A percentile compares a stretch with the other conserved stretches of the same genome.
Evolutionary conservation across 768 basidiomycete genomes (phyloP).

Genomic region (Termitomyces sp.): DNA sequence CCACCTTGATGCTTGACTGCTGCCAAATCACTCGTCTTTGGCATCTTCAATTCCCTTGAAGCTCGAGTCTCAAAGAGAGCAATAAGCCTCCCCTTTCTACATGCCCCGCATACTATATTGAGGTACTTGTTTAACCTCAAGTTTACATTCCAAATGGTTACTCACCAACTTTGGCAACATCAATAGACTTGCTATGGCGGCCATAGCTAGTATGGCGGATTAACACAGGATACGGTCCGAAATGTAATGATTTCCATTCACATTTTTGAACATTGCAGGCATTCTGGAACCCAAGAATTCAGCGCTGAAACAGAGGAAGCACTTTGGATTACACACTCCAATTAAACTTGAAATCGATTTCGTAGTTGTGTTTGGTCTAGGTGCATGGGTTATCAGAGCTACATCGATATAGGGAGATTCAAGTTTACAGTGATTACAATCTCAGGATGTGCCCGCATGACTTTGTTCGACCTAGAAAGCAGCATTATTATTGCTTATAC

Average conservation of each 20-base stretch:
- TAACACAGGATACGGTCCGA: neutral
- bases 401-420: neutral
- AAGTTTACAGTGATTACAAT: slow-evolving; percentile 61
- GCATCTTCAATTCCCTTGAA: slow-evolving; percentile 26
- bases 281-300: slow-evolving; percentile 36
- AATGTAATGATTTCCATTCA: slow-evolving; percentile 22
- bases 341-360: slow-evolving; percentile 65
- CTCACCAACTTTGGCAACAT: slow-evolving; percentile 58
- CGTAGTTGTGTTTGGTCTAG: slow-evolving; percentile 69
- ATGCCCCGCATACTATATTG: slow-evolving; percentile 59
- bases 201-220: slow-evolving; percentile 47
- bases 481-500: neutral
- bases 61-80: slow-evolving; percentile 47
- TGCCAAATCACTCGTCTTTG: slow-evolving; percentile 38
- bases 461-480: slow-evolving; percentile 52
- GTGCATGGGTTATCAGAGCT: neutral
- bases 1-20: slow-evolving; percentile 41
- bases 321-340: slow-evolving; percentile 51
- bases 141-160: slow-evolving; percentile 1
- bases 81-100: slow-evolving; percentile 51
- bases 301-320: slow-evolving; percentile 1
- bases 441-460: slow-evolving; percentile 63
- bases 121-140: neutral
- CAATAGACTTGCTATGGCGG: slow-evolving; percentile 68
- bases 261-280: slow-evolving; percentile 58